Evolutionary conservation across 1,284 basidiomycete genomes (phyloP), one percentile per base, ranked within the genome.

Genomic region (Mycosarcoma mackinlayi): DNA sequence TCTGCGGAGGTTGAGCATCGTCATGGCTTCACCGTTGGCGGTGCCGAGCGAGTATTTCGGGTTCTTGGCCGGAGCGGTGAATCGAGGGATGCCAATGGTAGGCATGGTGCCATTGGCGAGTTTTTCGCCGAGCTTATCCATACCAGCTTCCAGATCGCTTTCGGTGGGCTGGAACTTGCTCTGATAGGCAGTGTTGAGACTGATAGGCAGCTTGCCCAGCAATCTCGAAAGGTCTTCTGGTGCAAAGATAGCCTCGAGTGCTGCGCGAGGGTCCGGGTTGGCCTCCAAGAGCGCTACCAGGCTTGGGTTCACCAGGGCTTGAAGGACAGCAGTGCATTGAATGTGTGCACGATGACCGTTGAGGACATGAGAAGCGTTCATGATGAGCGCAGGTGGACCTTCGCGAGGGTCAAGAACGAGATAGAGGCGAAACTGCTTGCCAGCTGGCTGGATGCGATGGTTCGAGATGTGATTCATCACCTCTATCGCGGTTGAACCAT

Each of bases 311-410:
- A 59, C 37, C 4, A 56, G 47, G 2, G 57, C 63, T n/a, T 59
- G 42, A 14, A 59, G 13, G 21, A 56, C 52, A 4, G 47, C 41
- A 27, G 42, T 40, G 11, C 33, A 42, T 14, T 66, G 56, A 14
- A 45, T n/a, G 24, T 42, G 25, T 14, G 34, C 21, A 9, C 50
- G 57, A 21, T 66, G 63, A 18, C 63, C 63, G 34, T 48, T 59
- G 42, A 66, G 47, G 8, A 60, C 57, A 34, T 66, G 63, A 16
- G 63, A 66, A 21, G 47, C 56, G 23, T 66, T 49, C n/a, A 56
- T n/a, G n/a, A 66, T 38, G 1, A 66, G 6, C 10, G 47, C 46
- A 6, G 34, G 13, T 7, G 39, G 23, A 1, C 57, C 57, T 8
- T 50, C 27, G 2, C 46, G 38, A 3, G 63, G 57, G 9, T 52